Conservation (phyloP, 2,329 filamentous ascomycete genomes). For the Penicillium sp. region DNA sequence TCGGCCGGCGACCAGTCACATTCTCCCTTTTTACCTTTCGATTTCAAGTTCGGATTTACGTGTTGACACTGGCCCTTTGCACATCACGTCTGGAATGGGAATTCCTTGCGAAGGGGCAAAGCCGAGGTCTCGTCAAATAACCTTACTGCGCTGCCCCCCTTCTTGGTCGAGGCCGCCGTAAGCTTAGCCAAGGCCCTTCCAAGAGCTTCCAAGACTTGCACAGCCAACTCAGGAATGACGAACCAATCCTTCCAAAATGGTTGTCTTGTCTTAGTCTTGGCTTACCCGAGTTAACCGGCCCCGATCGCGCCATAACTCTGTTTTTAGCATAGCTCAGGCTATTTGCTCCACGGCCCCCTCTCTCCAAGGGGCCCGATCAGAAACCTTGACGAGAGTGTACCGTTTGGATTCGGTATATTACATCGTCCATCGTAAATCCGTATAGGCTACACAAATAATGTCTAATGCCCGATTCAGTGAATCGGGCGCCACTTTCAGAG, state of each 20-base stretch:
- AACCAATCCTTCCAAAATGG: background rate
- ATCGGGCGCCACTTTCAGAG: background rate
- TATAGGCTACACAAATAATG: background rate
- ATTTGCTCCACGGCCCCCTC: background rate
- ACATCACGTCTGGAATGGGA: constrained; percentile 19
- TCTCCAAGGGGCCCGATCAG: background rate
- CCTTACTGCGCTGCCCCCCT: constrained; percentile 17
- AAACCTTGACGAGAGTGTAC: constrained; percentile 5
- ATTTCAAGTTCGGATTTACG: background rate
- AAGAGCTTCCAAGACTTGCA: constrained; percentile 19
- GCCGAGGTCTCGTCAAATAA: constrained; percentile 18
- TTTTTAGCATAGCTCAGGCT: constrained; percentile 3
- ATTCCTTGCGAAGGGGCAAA: constrained; percentile 19
- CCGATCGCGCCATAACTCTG: constrained; percentile 1
- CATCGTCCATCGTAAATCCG: background rate
- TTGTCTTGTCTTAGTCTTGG: background rate
- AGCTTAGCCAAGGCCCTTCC: constrained; percentile 22
- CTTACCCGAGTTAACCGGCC: background rate
- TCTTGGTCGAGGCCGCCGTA: constrained; percentile 20
- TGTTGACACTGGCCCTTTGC: background rate
- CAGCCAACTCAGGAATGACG: constrained; percentile 1
- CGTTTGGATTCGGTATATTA: background rate
- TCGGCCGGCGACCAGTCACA: background rate
- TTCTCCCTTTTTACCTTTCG: background rate
- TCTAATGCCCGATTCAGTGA: background rate